These are phyloP conservation scores for Aspergillus latus DNA, from an alignment of 2,329 filamentous ascomycete species.

Conservation along the genomic window DNA sequence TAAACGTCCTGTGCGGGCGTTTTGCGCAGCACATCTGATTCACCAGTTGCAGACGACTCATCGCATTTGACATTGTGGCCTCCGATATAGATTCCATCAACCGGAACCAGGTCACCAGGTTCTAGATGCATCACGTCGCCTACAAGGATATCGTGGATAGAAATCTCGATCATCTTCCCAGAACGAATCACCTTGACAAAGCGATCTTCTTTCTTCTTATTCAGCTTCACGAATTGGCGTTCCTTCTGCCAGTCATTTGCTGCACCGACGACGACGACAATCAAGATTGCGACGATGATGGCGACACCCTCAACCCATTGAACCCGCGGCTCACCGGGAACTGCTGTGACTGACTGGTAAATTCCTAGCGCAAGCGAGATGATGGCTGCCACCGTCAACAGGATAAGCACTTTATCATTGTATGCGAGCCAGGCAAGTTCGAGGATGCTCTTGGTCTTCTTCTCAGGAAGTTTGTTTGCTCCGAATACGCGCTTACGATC, in stretches of 20 bases:
- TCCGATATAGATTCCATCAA: conserved; percentile 68
- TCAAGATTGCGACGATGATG: conserved; percentile 72
- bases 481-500: conserved; percentile 71
- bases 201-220: conserved; percentile 75
- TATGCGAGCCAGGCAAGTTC: conserved; percentile 76
- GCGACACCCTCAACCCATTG: conserved; percentile 83
- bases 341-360: conserved; percentile 66
- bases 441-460: conserved; percentile 68
- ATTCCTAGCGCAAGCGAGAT: conserved; percentile 73
- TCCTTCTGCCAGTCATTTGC: conserved; percentile 82
- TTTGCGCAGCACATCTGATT: conserved; percentile 72
- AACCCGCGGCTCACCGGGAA: conserved; percentile 56
- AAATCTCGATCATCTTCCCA: conserved; percentile 67
- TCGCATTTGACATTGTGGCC: conserved; percentile 68
- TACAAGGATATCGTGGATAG: conserved; percentile 68
- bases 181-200: conserved; percentile 74
- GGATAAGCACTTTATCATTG: conserved; percentile 76
- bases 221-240: conserved; percentile 75
- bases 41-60: conserved; percentile 74
- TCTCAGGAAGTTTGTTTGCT: conserved; percentile 66
- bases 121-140: conserved; percentile 73
- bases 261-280: conserved; percentile 75
- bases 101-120: conserved; percentile 70
- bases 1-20: conserved; percentile 63
- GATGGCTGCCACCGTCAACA: conserved; percentile 69